phyloP scores from a whole-genome alignment of 345 rosid genomes.

The Salix suchowensis region DNA sequence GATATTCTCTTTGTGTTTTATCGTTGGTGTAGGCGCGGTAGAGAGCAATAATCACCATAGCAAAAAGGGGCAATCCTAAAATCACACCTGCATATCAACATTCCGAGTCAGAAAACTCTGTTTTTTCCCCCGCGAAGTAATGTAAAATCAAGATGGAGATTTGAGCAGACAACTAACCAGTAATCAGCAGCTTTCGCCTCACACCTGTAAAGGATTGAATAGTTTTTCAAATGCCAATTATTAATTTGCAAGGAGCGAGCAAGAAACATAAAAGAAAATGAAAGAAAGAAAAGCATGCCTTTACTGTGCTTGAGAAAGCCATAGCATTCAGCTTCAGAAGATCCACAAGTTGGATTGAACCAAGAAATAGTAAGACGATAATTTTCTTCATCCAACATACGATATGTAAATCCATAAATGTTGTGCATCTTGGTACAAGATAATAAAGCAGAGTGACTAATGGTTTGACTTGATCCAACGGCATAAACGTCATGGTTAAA shows the following conservation, averaged over 20 bases:
- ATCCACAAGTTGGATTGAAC: background rate
- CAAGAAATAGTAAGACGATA: background rate
- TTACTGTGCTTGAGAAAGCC: background rate
- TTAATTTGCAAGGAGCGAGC: too few species aligned
- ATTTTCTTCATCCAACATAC: rapidly evolving
- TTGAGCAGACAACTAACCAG: background rate
- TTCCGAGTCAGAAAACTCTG: background rate
- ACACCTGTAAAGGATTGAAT: background rate
- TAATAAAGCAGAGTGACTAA: background rate
- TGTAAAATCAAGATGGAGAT: background rate
- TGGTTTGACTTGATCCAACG: rapidly evolving
- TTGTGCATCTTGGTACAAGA: slow-evolving; percentile 16
- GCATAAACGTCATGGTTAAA: background rate
- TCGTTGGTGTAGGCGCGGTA: background rate
- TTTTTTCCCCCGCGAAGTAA: too few species aligned
- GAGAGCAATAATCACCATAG: background rate
- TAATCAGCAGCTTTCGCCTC: background rate
- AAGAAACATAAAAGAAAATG: background rate
- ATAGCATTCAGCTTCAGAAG: background rate
- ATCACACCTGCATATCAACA: background rate
- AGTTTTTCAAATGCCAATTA: too few species aligned
- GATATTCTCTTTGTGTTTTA: background rate
- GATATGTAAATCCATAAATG: too few species aligned
- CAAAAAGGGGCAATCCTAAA: background rate
- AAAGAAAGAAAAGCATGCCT: background rate